Evolutionary conservation across 2,329 filamentous ascomycete species (phyloP), one percentile per base, ranked within the genome.

Genomic region (Ophiognomonia clavigignenti-juglandacearum): DNA sequence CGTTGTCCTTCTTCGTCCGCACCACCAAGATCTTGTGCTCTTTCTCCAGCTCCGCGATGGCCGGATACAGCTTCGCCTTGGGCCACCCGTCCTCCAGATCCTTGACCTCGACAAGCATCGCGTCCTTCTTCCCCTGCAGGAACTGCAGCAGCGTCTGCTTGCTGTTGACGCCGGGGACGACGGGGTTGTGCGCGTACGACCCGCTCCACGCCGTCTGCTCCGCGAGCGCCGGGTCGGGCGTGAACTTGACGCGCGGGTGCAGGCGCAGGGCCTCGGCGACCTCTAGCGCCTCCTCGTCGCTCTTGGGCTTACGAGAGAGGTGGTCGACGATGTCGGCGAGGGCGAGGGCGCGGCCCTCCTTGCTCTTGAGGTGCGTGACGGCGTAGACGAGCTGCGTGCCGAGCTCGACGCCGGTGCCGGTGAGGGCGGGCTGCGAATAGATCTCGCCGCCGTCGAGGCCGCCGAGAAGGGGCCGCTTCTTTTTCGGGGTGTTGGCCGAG

Each of bases 31-130:
- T 75, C 64, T 85, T 85, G 60, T 91, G 85, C 62, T 87, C 80
- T 34, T 68, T 69, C 70, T 96, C 92, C 43, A 98, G 76, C 56
- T 80, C 74, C 53, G 86, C 79, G 62, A 98, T 86, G 9, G 86
- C 79, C 18, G 85, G 79, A 51, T 91, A 83, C 29, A 52, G 50
- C 39, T 18, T 37, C 60, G 89, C 95, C 58, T 85, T 84, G 20
- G 85, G 83, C 93, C 93, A 98, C 53, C 93, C 93, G 63, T 98
- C 93, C 68, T 96, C 95, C 52, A 98, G 78, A 59, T 96, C 90
- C 64, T 89, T 90, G 53, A 97, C 88, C 31, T 77, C 77, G 45
- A 97, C 80, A 11, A 88, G 89, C 54, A 85, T 82, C 2, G 88
- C 87, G 50, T 90, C 90, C 43, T 80, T 82, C 67, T 91, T 90